These are phyloP conservation scores for Immersiporthe knoxdaviesiana DNA, from an alignment of 2,329 filamentous ascomycete genomes.

Conservation along the genomic window DNA sequence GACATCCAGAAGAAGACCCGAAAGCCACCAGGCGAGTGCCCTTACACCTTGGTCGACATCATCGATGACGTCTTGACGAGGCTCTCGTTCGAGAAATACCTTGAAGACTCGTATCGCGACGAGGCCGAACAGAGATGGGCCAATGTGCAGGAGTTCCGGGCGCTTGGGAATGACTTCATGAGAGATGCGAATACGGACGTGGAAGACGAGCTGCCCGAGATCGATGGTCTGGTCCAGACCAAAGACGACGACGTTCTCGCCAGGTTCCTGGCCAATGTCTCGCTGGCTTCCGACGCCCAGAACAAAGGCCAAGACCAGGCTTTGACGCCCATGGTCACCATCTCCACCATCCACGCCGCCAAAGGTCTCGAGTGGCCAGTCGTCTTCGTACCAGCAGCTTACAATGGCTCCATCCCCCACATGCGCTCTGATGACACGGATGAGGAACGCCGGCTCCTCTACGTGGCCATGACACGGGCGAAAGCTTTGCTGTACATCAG, in stretches of 20 bases:
- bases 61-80: constrained; percentile 62
- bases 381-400: constrained; percentile 89
- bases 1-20: constrained; percentile 40
- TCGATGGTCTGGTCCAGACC: constrained; percentile 72
- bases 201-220: constrained; percentile 63
- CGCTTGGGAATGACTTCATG: constrained; percentile 74
- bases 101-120: constrained; percentile 72
- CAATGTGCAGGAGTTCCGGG: constrained; percentile 87
- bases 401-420: constrained; percentile 89
- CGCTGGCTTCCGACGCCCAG: constrained; percentile 79
- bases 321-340: constrained; percentile 71
- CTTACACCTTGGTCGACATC: constrained; percentile 49
- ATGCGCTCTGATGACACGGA: constrained; percentile 81
- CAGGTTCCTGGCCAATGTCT: constrained; percentile 86
- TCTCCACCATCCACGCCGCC: constrained; percentile 94
- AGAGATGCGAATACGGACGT: constrained; percentile 47
- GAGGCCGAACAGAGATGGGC: constrained; percentile 81
- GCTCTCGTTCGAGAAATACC: constrained; percentile 73
- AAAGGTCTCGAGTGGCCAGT: constrained; percentile 97
- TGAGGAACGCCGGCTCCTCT: constrained; percentile 86
- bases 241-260: constrained; percentile 68
- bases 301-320: constrained; percentile 62
- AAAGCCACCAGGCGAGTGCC: constrained; percentile 36
- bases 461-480: constrained; percentile 96
- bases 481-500: constrained; percentile 86